Evolutionary conservation across 495 filamentous ascomycete genomes (phyloP), one percentile per base, ranked within the genome.

Genomic region (Penicillium silybi): DNA sequence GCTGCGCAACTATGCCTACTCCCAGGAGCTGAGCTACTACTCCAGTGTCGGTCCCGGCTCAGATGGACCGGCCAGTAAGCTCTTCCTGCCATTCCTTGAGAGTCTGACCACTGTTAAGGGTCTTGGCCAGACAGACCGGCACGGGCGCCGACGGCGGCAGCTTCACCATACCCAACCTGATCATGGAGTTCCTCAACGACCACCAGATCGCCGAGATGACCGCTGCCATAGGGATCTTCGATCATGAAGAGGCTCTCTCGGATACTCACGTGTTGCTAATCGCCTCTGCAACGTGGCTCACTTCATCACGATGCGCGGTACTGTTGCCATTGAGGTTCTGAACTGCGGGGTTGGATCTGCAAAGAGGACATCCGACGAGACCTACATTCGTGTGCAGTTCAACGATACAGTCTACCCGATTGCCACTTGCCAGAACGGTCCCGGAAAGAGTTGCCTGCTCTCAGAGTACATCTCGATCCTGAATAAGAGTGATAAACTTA

Each of bases 11-110:
- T 83, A 85, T 56, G 78, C 81, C 48, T 85, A 84, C 58, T 71
- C 74, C 0, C 79, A 83, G 46, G 80, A 83, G 62, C 60, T 84
- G 47, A 73, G 79, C 17, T 84, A 84, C 56, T 85, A 77, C 57
- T 83, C 83, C 46, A 77, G 77, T 20, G 72, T 71, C 43, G 79
- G 81, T 0, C 77, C 77, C 3, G 80, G 80, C 5, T 69, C 73
- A 2, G 70, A 74, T 50, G 63, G 75, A 6, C 66, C 75, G 25
- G 69, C 68, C 15, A 65, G 67, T 35, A 65, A 75, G n/a, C 55
- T 62, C 25, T 58, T 82, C 72, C 59, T 78, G 13, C 77, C 80
- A 16, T 74, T 76, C 51, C 58, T 82, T 2, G 70, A 76, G 29
- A 69, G 68, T 5, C 65, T 85, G 16, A 57, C 79, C n/a, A 58